These are phyloP conservation scores for Microsporum audouinii DNA, from an alignment of 2,329 filamentous ascomycete species.

Conservation along the genomic window DNA sequence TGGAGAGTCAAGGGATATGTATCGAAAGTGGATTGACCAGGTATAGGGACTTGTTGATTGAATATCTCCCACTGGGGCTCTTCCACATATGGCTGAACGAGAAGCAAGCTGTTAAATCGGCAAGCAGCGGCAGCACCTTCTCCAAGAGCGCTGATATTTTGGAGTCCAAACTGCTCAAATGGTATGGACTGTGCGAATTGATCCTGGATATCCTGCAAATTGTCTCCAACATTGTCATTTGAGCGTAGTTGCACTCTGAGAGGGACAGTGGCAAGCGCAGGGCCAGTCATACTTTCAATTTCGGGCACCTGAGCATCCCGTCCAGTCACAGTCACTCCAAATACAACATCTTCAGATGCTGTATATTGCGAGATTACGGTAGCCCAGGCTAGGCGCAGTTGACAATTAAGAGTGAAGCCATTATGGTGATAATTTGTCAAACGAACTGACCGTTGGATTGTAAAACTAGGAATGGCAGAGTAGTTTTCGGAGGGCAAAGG, in stretches of 20 bases:
- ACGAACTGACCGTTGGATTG: background rate
- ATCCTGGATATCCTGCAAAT: slow-evolving; percentile 42
- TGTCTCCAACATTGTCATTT: background rate
- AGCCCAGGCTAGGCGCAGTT: slow-evolving; percentile 23
- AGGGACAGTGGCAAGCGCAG: slow-evolving; percentile 32
- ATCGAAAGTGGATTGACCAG: background rate
- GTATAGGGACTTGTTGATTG: background rate
- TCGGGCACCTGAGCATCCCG: slow-evolving; percentile 27
- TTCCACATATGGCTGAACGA: slow-evolving; percentile 17
- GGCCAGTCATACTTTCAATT: slow-evolving; percentile 30
- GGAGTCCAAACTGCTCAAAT: slow-evolving; percentile 40
- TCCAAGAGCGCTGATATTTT: slow-evolving; percentile 42
- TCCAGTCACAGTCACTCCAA: slow-evolving; percentile 32
- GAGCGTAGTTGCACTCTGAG: slow-evolving; percentile 23
- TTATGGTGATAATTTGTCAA: background rate
- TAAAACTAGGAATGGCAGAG: background rate
- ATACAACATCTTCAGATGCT: slow-evolving; percentile 28
- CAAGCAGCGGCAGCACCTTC: slow-evolving; percentile 32
- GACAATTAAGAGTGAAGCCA: slow-evolving; percentile 3
- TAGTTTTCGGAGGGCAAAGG: background rate
- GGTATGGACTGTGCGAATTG: slow-evolving; percentile 45
- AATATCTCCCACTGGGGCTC: background rate
- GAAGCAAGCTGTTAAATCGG: slow-evolving; percentile 32
- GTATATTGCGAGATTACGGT: slow-evolving; percentile 25
- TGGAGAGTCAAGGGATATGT: background rate